Percentiles rank a stretch among this genome's conserved stretches.
Conservation (phyloP, 2,329 filamentous ascomycete species). For the Coniochaeta sp. region DNA sequence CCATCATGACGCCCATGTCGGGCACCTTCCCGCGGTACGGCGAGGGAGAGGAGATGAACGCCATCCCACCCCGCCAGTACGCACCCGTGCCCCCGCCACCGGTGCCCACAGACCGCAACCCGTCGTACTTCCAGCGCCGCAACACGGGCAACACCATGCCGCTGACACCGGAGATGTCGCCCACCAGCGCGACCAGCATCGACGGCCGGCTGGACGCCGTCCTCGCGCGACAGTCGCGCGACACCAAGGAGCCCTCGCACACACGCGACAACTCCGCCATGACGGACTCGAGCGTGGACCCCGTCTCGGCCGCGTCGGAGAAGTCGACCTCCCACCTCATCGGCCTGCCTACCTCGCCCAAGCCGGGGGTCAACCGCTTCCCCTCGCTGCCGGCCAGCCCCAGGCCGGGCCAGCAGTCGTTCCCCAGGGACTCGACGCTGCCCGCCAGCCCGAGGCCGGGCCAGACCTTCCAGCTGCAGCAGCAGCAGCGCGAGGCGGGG, state of each 20-base stretch:
- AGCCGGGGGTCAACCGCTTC: slow-evolving; percentile 30
- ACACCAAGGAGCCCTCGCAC: slow-evolving; percentile 17
- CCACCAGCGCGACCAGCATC: slow-evolving; percentile 42
- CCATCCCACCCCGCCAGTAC: slow-evolving; percentile 52
- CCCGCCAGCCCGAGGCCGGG: slow-evolving; percentile 39
- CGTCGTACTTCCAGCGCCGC: slow-evolving; percentile 23
- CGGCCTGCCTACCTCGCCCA: slow-evolving; percentile 44
- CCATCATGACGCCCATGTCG: slow-evolving; percentile 57
- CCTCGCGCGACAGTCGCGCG: slow-evolving; percentile 15
- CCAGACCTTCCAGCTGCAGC: slow-evolving; percentile 8
- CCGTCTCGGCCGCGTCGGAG: slow-evolving; percentile 44
- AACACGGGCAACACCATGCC: slow-evolving; percentile 23
- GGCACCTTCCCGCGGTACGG: slow-evolving; percentile 45
- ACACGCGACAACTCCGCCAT: slow-evolving; percentile 26
- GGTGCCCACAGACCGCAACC: slow-evolving; percentile 38
- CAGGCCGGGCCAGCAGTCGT: slow-evolving; percentile 27
- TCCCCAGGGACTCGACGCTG: slow-evolving; percentile 29
- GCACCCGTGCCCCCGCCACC: slow-evolving; percentile 50
- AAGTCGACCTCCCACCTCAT: slow-evolving; percentile 42
- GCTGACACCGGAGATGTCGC: slow-evolving; percentile 38
- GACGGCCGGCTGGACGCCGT: slow-evolving; percentile 46
- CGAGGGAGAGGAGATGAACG: slow-evolving; percentile 47
- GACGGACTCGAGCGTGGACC: slow-evolving; percentile 32
- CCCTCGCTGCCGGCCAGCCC: slow-evolving; percentile 29
- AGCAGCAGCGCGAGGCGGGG: neutral